Conservation (phyloP, 768 basidiomycete species). For the Clathrus columnatus region DNA sequence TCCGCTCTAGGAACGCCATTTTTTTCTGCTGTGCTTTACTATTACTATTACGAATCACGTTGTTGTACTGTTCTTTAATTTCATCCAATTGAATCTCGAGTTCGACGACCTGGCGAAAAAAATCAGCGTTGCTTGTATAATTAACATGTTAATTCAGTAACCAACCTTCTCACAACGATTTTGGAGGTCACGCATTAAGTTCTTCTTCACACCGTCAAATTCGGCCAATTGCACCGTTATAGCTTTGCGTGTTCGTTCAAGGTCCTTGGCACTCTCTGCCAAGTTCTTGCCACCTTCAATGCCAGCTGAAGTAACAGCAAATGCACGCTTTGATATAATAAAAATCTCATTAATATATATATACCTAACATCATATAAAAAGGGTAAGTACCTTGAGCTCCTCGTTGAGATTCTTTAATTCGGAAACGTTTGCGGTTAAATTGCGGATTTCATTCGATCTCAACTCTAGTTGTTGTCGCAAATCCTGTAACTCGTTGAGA, state of each 20-base stretch:
- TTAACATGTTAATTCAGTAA: background rate
- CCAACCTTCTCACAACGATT: conserved; percentile 97
- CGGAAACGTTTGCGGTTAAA: conserved; percentile 80
- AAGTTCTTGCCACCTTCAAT: conserved; percentile 96
- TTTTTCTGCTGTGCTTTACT: conserved; percentile 98
- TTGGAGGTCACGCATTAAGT: conserved; percentile 95
- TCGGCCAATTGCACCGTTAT: conserved; percentile 98
- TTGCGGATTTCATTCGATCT: conserved; percentile 75
- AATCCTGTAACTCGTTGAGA: conserved; percentile 70
- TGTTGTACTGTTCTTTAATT: conserved; percentile 98
- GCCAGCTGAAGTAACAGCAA: conserved; percentile 93
- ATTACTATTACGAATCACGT: conserved; percentile 96
- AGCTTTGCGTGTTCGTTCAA: conserved; percentile 92
- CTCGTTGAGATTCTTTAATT: conserved; percentile 92
- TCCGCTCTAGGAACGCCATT: conserved; percentile 97
- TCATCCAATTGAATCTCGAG: conserved; percentile 98
- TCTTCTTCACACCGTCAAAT: conserved; percentile 98
- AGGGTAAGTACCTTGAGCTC: conserved; percentile 81
- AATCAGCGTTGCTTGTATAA: conserved; percentile 3
- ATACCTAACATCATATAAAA: conserved; percentile 2
- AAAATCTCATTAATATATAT: conserved; percentile 7
- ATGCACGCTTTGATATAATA: conserved; percentile 62
- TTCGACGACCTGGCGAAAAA: conserved; percentile 77
- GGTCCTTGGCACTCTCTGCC: conserved; percentile 93
- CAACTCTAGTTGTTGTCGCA: conserved; percentile 85